Evolutionary conservation across 2,329 filamentous ascomycete species (phyloP).

Genomic region (Pseudocercospora ulei): DNA sequence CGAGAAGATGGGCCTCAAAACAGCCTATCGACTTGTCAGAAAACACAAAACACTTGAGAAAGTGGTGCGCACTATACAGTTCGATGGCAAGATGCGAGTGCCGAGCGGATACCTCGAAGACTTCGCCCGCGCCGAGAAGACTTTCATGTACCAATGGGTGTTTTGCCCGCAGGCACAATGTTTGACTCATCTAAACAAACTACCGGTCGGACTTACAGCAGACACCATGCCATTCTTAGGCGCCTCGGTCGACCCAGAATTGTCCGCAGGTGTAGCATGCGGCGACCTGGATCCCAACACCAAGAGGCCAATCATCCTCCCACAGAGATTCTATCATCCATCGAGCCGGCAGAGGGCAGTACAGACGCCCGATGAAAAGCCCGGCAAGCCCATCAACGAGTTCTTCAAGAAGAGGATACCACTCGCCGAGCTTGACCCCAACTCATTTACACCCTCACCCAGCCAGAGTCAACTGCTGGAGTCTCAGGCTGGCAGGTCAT

Average conservation of each 20-base stretch:
- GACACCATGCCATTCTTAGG: slow-evolving; percentile 76
- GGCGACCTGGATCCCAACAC: slow-evolving; percentile 87
- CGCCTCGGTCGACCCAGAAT: slow-evolving; percentile 43
- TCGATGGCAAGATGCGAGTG: slow-evolving; percentile 75
- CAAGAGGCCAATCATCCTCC: slow-evolving; percentile 52
- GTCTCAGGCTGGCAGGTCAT: slow-evolving; percentile 46
- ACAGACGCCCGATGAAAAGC: slow-evolving; percentile 47
- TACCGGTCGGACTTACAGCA: slow-evolving; percentile 53
- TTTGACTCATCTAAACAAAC: slow-evolving; percentile 65
- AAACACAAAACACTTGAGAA: slow-evolving; percentile 83
- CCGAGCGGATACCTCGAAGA: slow-evolving; percentile 69
- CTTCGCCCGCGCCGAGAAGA: slow-evolving; percentile 80
- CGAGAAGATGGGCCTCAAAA: slow-evolving; percentile 80
- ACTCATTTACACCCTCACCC: slow-evolving; percentile 56
- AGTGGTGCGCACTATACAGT: slow-evolving; percentile 70
- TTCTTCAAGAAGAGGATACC: slow-evolving; percentile 59
- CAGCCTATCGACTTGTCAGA: slow-evolving; percentile 77
- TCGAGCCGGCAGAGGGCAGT: slow-evolving; percentile 25
- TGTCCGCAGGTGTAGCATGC: slow-evolving; percentile 63
- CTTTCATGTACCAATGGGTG: slow-evolving; percentile 89
- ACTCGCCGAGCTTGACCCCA: slow-evolving; percentile 58
- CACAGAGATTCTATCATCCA: slow-evolving; percentile 27
- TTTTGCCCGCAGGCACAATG: slow-evolving; percentile 66
- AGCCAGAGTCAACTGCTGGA: slow-evolving; percentile 53
- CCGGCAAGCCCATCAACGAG: slow-evolving; percentile 51